Evolutionary conservation across 2,329 filamentous ascomycete genomes (phyloP), one percentile per base, ranked within the genome.

Genomic region (Verticillium nubilum): DNA sequence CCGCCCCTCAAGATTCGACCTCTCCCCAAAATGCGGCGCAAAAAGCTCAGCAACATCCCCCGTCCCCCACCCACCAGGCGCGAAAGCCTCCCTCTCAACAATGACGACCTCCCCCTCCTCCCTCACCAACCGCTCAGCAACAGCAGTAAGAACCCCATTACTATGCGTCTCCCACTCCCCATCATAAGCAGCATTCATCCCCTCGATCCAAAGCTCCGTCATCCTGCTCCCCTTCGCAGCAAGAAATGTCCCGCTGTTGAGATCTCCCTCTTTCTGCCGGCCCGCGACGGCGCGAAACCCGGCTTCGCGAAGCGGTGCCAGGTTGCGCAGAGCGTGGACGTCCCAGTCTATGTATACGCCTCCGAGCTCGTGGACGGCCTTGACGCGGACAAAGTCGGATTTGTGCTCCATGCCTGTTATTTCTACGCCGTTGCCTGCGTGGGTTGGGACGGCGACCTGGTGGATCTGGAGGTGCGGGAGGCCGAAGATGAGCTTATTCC

Each of bases 281-380:
- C 56, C 56, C 4, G 50, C 27, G 7, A 58, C 56, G 17, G 56
- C 50, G 10, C 19, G 50, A 42, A 58, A 58, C 26, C 56, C 56
- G 37, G n/a, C 50, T n/a, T 37, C 56, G 6, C 42, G 37, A 13
- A 58, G 56, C 27, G 28, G 12, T 3, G 15, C 3, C 19, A 58
- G 15, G 42, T 58, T 42, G 12, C 56, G 56, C 35, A 58, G 56
- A 17, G 56, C 26, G 23, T 52, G 27, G 4, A 64, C 66, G 54
- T 68, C 67, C 37, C 66, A 59, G 52, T 61, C 67, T 33, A 67
- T 54, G 58, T 65, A 67, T 10, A 66, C 55, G 52, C 67, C 67
- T 23, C 67, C 66, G 23, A 63, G 52, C 4, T 67, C 59, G 10
- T 63, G 58, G 2, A 67, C 58, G 2, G 63, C 66, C 25, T 62